These are phyloP conservation scores for Lophiostoma macrostomum DNA, from an alignment of 495 filamentous ascomycete genomes.

Conservation along the genomic window DNA sequence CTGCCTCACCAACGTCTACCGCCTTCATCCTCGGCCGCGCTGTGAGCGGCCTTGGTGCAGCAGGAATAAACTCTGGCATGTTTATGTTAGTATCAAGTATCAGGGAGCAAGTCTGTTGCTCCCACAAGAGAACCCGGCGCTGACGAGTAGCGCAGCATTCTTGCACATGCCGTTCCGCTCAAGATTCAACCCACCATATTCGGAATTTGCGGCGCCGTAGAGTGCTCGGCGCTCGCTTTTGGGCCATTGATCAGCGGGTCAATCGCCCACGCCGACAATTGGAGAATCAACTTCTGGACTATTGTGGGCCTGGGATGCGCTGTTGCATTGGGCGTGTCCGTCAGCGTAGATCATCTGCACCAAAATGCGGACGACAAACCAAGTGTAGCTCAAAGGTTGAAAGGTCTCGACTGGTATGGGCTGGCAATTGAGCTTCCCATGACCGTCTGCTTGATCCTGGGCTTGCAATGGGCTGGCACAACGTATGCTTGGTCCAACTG, in stretches of 20 bases:
- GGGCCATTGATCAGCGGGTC: no score
- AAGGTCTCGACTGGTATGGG: slow-evolving; percentile 18
- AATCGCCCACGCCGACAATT: no score
- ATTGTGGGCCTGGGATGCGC: slow-evolving; percentile 3
- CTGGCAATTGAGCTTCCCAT: slow-evolving; percentile 8
- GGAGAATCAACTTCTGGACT: no score
- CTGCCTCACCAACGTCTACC: slow-evolving; percentile 27
- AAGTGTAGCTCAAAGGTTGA: no score
- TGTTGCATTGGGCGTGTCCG: slow-evolving; percentile 16
- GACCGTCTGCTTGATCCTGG: slow-evolving; percentile 26
- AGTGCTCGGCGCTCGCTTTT: no score
- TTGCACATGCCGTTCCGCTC: background rate
- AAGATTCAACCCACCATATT: no score
- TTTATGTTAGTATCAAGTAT: slow-evolving; percentile 20
- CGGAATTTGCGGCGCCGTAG: no score
- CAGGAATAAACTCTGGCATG: slow-evolving; percentile 31
- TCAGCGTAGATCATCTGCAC: background rate
- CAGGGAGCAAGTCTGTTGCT: slow-evolving; percentile 19
- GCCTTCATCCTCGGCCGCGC: slow-evolving; percentile 33
- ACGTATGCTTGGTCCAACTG: slow-evolving; percentile 62
- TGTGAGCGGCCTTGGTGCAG: slow-evolving; percentile 33
- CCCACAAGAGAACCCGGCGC: slow-evolving; percentile 51
- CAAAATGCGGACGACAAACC: background rate
- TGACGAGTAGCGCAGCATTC: background rate
- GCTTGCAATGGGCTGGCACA: slow-evolving; percentile 54